Conservation (phyloP, 176 grass and related monocot species). For the Cenchrus fungigraminus region DNA sequence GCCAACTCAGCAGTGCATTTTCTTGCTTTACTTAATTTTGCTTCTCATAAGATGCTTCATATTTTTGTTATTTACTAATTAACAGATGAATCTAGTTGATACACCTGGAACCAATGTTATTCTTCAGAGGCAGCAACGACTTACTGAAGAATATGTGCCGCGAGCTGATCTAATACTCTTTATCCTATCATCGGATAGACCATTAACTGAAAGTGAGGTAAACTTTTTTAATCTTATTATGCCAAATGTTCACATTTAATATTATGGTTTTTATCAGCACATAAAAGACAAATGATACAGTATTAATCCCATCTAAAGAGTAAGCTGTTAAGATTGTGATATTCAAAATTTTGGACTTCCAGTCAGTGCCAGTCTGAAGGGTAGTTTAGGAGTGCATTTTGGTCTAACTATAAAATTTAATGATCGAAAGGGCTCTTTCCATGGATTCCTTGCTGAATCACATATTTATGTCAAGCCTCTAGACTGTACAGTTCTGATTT, state of each 20-base stretch:
- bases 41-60: slow-evolving; percentile 26
- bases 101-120: slow-evolving; percentile 99
- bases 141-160: slow-evolving; percentile 98
- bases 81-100: slow-evolving; percentile 98
- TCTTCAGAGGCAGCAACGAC: slow-evolving; percentile 96
- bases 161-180: slow-evolving; percentile 94
- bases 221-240: slow-evolving; percentile 8
- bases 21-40: slow-evolving; percentile 22
- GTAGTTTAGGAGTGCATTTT: not conserved
- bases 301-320: not conserved
- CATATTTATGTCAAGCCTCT: slow-evolving; percentile 4
- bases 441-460: not conserved
- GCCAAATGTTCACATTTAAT: not conserved
- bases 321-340: not conserved
- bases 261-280: slow-evolving; percentile 5
- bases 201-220: slow-evolving; percentile 96
- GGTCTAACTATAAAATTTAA: not conserved
- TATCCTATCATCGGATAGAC: slow-evolving; percentile 87
- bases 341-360: not conserved
- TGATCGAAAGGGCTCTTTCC: not conserved
- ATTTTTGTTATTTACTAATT: slow-evolving; percentile 16
- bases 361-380: not conserved
- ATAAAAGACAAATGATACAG: not conserved
- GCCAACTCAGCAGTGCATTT: slow-evolving; percentile 21
- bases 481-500: not conserved